Evolutionary conservation across 768 basidiomycete species (phyloP).

Genomic region (Tylopilus vinaceipallidus): DNA sequence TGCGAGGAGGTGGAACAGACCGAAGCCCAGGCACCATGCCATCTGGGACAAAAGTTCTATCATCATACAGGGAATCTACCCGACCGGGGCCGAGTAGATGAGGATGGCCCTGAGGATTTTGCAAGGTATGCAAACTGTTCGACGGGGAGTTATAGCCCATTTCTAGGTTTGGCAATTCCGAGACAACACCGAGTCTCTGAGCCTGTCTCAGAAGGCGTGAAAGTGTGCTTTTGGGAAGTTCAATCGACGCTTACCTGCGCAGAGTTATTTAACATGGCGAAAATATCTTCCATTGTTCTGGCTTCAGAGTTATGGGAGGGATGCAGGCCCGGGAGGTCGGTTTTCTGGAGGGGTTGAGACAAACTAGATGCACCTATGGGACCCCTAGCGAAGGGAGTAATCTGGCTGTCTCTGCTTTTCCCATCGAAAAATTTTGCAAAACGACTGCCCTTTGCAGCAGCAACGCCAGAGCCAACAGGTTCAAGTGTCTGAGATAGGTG

Average conservation of each 20-base stretch:
- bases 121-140: slow-evolving; percentile 37
- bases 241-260: slow-evolving; percentile 53
- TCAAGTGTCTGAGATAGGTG: slow-evolving; percentile 23
- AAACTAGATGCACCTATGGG: slow-evolving; percentile 40
- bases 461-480: slow-evolving; percentile 42
- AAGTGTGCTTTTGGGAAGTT: neutral
- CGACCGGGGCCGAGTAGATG: slow-evolving; percentile 43
- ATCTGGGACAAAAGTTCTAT: slow-evolving; percentile 78
- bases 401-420: slow-evolving; percentile 50
- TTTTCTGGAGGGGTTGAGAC: slow-evolving; percentile 49
- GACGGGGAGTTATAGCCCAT: slow-evolving; percentile 23
- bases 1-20: slow-evolving; percentile 58
- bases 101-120: slow-evolving; percentile 42
- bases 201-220: slow-evolving; percentile 23
- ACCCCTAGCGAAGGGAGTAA: slow-evolving; percentile 35
- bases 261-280: slow-evolving; percentile 77
- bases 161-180: slow-evolving; percentile 27
- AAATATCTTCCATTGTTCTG: slow-evolving; percentile 74
- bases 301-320: slow-evolving; percentile 44
- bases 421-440: slow-evolving; percentile 87
- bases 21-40: slow-evolving; percentile 85
- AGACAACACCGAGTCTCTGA: slow-evolving; percentile 24
- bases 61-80: slow-evolving; percentile 71
- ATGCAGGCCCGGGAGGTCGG: slow-evolving; percentile 39
- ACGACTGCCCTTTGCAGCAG: slow-evolving; percentile 70